Evolutionary conservation across 441 rosid genomes (phyloP), one percentile per base, ranked within the genome.

Genomic region (Corymbia citriodora): DNA sequence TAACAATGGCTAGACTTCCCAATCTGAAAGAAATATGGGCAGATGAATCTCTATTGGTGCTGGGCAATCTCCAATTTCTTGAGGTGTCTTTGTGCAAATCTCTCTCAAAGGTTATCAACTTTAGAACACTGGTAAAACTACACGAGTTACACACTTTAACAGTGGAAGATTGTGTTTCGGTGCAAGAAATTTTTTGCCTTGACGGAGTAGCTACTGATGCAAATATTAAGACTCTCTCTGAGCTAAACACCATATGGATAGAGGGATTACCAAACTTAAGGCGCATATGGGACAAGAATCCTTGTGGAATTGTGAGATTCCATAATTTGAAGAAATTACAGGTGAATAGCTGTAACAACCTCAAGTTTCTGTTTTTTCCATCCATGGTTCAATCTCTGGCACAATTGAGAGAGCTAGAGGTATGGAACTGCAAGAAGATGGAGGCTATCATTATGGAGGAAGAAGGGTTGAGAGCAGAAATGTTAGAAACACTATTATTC

Each of bases 301-400:
- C 63, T 10, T 23, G 63, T 10, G 63, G 63, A 59, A 59, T 59
- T 23, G 63, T 59, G 63, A 9, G 0, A 57, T 57, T 57, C 63
- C 13, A 23, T 57, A 23, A 59, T 59, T 59, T 59, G 0, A 59
- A 59, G 14, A 23, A 0, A 4, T 23, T 59, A 59, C 0, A 0
- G 0, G 29, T 10, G 63, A 0, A 1, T 59, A 0, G 0, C 1
- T 59, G 29, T 59, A 1, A 59, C 3, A 23, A 59, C 14, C 63
- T 59, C 7, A 0, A 0, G 1, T 59, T 59, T 59, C 7, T 59
- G 0, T 25, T 59, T 59, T 59, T 59, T 14, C 65, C 65, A 59
- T 59, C 65, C 65, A 59, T 59, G 65, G 14, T 59, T 59, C n/a
- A 25, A 0, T 59, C n/a, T 10, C n/a, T 59, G 10, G 65, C 65